Evolutionary conservation across 257 asterid species (phyloP), one percentile per base, ranked within the genome.

Genomic region (Eucommia ulmoides): DNA sequence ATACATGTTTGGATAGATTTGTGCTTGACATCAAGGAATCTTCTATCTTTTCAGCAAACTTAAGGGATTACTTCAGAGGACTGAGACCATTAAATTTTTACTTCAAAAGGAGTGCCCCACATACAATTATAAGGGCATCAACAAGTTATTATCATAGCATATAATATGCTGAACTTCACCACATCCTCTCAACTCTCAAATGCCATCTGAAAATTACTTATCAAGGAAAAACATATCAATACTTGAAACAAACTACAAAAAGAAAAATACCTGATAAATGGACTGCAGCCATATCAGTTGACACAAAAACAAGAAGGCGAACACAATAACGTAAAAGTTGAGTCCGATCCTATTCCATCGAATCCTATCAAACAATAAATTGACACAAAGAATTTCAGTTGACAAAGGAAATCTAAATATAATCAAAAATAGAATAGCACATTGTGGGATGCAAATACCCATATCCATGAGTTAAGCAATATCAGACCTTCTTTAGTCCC

Each of bases 321-420:
- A 83, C 89, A 64, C 97, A 86, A 73, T 86, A 97, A 23, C 97
- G 99, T 81, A 91, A 71, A 61, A 91, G 95, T 73, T 86, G 99
- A 53, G 97, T 91, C 70, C 93, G 95, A 72, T 91, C 97, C 75
- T 91, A 86, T 24, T 95, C 99, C 95, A 91, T 71, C 33, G 99
- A 86, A 67, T 91, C 99, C 97, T 91, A 73, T 62, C 20, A 53
- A 25, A 48, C 8, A 49, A 57, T 45, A 54, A 35, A 60, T 35
- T 66, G 25, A 49, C 54, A 64, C 60, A 68, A 47, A 25, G 61
- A 7, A 22, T 38, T 35, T 35, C 21, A 61, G 57, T 51, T 23
- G 41, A 23, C 52, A 35, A 2, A 38, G 26, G 29, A 72, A 53
- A 53, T 45, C 17, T n/a, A n/a, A n/a, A n/a, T n/a, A n/a, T n/a